Evolutionary conservation across 495 filamentous ascomycete species (phyloP).

Genomic region (Aspergillus homomorphus): DNA sequence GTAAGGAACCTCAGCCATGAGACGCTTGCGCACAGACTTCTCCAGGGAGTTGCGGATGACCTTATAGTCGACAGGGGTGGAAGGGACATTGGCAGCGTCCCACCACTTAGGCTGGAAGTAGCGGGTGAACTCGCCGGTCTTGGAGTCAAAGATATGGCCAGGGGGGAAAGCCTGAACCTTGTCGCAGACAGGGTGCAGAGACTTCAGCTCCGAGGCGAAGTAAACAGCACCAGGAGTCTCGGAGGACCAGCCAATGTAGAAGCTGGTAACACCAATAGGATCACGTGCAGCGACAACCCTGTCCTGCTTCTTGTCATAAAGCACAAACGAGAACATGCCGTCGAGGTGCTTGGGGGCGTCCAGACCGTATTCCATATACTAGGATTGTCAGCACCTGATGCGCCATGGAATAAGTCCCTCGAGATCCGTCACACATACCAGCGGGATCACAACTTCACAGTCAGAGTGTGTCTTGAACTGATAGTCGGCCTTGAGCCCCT

Average conservation of each 20-base stretch:
- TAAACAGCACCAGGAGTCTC: slow-evolving; percentile 78
- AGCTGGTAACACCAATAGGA: slow-evolving; percentile 94
- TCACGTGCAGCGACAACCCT: slow-evolving; percentile 91
- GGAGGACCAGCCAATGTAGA: slow-evolving; percentile 91
- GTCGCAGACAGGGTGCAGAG: slow-evolving; percentile 89
- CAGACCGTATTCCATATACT: slow-evolving; percentile 91
- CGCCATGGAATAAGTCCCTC: background rate
- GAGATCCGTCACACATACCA: slow-evolving; percentile 59
- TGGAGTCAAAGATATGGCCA: slow-evolving; percentile 92
- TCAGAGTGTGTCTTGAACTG: slow-evolving; percentile 97
- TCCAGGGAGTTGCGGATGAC: slow-evolving; percentile 76
- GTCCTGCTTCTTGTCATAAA: slow-evolving; percentile 91
- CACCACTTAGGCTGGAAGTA: slow-evolving; percentile 95
- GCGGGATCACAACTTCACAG: slow-evolving; percentile 94
- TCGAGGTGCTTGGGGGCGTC: slow-evolving; percentile 93
- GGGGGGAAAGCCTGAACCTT: slow-evolving; percentile 92
- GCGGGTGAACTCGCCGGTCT: slow-evolving; percentile 71
- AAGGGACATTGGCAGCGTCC: slow-evolving; percentile 74
- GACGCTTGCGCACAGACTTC: slow-evolving; percentile 86
- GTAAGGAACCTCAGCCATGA: slow-evolving; percentile 99
- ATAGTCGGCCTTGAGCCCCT: slow-evolving; percentile 73
- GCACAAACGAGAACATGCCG: slow-evolving; percentile 99
- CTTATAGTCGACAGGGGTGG: slow-evolving; percentile 77
- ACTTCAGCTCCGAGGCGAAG: slow-evolving; percentile 97
- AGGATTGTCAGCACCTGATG: slow-evolving; percentile 21